Base-by-base conservation (phyloP, 2,329 filamentous ascomycete genomes). In the Phialophora verrucosa region DNA sequence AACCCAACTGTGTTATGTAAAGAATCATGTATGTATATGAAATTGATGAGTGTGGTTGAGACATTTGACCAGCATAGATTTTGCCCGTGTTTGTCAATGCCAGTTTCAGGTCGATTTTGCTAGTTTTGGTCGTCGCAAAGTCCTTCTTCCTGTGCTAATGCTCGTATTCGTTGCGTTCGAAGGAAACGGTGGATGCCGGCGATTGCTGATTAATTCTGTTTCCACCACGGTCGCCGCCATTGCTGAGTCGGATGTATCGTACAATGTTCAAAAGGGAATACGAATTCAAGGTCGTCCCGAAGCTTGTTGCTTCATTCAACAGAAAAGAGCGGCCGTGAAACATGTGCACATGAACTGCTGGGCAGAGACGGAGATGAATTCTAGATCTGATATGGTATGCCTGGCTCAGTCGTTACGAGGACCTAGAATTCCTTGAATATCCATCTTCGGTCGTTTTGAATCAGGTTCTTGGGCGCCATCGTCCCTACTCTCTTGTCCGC, bases 391-490 rank as follows among this genome's bases (percentile, higher is more conserved):
- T 32, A 7, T 31, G 7, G 29, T 4, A 55, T 23, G 5, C 11
- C 29, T 25, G 25, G 20, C 32, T 68, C 56, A 68, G 11, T 68
- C 66, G 54, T 67, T 57, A 31, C 67, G 62, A 17, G 71, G 72
- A 31, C 70, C 71, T 4, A 73, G 56, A 27, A 73, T 73, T 2
- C 69, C 67, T 54, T 70, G 61, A 38, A 73, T 72, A 50, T 73
- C 72, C 72, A 73, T 73, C 55, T 69, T 72, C 11, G 71, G 71
- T 50, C 72, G 64, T 65, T 74, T 74, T 23, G 72, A 35, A 35
- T 70, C 68, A 27, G 67, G 71, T 47, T 71, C 69, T 55, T 69
- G 64, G 29, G 66, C 65, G 11, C 65, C 63, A 38, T 71, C 68
- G 42, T 53, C 47, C 44, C 63, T 60, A 44, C 51, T 60, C 31